These are phyloP conservation scores for Komagataea norvegica DNA, from an alignment of 1,139 yeast species.

Conservation along the genomic window DNA sequence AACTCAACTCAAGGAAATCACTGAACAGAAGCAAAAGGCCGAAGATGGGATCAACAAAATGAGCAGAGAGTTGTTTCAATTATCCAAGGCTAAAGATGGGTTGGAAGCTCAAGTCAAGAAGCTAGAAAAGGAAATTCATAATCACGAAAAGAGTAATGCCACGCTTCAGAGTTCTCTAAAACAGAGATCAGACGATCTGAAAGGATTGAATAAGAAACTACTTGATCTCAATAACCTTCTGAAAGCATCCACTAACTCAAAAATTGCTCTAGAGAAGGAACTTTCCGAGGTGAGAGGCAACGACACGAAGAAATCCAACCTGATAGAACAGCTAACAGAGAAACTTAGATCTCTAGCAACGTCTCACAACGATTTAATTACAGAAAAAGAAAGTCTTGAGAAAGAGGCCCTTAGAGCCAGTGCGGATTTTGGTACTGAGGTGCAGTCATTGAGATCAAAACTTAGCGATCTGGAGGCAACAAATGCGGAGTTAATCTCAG, in stretches of 20 bases:
- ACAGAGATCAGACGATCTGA: conserved; percentile 19
- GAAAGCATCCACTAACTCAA: conserved; percentile 14
- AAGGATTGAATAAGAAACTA: conserved; percentile 21
- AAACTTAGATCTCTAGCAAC: conserved; percentile 33
- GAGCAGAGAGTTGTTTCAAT: conserved; percentile 73
- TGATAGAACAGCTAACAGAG: conserved; percentile 34
- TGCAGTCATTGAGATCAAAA: conserved; percentile 9
- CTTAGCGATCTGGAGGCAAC: conserved; percentile 13
- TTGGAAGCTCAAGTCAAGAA: conserved; percentile 41
- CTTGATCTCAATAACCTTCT: conserved; percentile 14
- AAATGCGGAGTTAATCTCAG: conserved; percentile 8
- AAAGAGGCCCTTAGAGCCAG: conserved; percentile 10
- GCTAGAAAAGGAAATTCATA: conserved; percentile 38
- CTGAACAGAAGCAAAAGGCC: conserved; percentile 56
- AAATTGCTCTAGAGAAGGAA: conserved; percentile 19
- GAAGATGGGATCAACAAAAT: conserved; percentile 89
- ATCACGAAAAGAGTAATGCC: conserved; percentile 25
- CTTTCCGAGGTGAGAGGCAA: conserved; percentile 27
- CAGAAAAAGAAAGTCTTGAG: conserved; percentile 24
- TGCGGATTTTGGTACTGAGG: conserved; percentile 10
- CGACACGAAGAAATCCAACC: conserved; percentile 25
- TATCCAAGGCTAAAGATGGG: conserved; percentile 56
- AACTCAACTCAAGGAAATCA: conserved; percentile 36
- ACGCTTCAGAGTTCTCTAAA: conserved; percentile 28
- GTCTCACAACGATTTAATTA: conserved; percentile 27